Percentiles rank a stretch among this genome's conserved stretches.
These are phyloP conservation scores for Tuber umbilicatum DNA, from an alignment of 495 filamentous ascomycete species.

Conservation along the genomic window DNA sequence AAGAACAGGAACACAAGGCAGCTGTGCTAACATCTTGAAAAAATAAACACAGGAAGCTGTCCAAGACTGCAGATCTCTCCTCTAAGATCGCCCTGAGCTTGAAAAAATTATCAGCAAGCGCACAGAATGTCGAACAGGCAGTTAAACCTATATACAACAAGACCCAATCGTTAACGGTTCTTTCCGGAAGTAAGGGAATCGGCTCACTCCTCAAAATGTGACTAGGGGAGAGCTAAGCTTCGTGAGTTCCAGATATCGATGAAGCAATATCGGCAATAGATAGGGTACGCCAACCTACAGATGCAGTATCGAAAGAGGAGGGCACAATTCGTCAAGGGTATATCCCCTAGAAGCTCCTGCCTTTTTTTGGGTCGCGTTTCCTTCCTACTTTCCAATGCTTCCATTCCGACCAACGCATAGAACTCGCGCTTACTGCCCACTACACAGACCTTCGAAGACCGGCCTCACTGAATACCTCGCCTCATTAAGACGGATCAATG, in stretches of 20 bases:
- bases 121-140: slow-evolving; percentile 81
- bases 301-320: slow-evolving; percentile 82
- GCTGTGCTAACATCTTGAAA: slow-evolving; percentile 12
- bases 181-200: slow-evolving; percentile 60
- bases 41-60: slow-evolving; percentile 45
- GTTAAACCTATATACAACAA: slow-evolving; percentile 90
- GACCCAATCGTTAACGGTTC: slow-evolving; percentile 75
- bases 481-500: slow-evolving; percentile 79
- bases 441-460: slow-evolving; percentile 61
- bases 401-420: background rate
- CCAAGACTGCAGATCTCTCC: slow-evolving; percentile 64
- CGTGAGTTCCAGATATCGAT: slow-evolving; percentile 62
- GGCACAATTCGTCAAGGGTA: slow-evolving; percentile 79
- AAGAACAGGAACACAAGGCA: background rate
- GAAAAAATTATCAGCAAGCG: slow-evolving; percentile 73
- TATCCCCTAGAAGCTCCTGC: slow-evolving; percentile 22
- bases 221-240: slow-evolving; percentile 16
- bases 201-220: slow-evolving; percentile 4
- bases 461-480: slow-evolving; percentile 79
- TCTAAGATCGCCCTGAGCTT: slow-evolving; percentile 91
- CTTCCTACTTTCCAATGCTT: background rate
- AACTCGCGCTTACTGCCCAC: background rate
- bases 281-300: slow-evolving; percentile 74
- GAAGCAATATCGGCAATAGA: slow-evolving; percentile 78
- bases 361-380: background rate